Evolutionary conservation across 495 filamentous ascomycete species (phyloP).

Genomic region (Penicillium ucsense): DNA sequence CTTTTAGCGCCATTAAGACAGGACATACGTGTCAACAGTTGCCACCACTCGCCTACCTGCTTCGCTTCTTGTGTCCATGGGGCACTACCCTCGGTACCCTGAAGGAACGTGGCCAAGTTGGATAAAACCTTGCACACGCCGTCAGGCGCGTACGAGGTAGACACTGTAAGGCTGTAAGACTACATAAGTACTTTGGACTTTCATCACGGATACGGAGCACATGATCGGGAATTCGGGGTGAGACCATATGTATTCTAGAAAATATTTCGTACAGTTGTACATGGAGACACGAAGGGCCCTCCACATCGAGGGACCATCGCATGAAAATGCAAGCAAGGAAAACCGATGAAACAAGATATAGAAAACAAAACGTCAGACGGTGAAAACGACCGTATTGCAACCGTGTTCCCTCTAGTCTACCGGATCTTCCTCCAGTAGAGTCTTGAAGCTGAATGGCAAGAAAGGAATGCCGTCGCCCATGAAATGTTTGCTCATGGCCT

Average conservation of each 20-base stretch:
- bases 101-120: too few species aligned
- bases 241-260: constrained; percentile 11
- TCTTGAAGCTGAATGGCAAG: constrained; percentile 83
- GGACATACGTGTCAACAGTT: too few species aligned
- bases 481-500: constrained; percentile 99
- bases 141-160: too few species aligned
- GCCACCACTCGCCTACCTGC: too few species aligned
- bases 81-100: too few species aligned
- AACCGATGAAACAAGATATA: constrained; percentile 4
- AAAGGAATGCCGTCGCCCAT: constrained; percentile 90
- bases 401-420: constrained; percentile 31
- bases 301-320: constrained; percentile 8
- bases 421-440: constrained; percentile 75
- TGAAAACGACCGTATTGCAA: background rate
- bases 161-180: too few species aligned
- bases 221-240: background rate
- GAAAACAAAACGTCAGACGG: constrained; percentile 6
- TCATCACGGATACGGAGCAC: background rate
- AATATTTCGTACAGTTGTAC: constrained; percentile 6
- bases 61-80: too few species aligned
- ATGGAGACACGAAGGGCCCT: constrained; percentile 7
- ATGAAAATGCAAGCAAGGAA: constrained; percentile 9
- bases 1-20: too few species aligned
- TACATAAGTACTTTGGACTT: too few species aligned
- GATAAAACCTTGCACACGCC: too few species aligned